Base-by-base conservation (phyloP, 1,284 basidiomycete genomes). In the Pyrrhoderma lamaoense region DNA sequence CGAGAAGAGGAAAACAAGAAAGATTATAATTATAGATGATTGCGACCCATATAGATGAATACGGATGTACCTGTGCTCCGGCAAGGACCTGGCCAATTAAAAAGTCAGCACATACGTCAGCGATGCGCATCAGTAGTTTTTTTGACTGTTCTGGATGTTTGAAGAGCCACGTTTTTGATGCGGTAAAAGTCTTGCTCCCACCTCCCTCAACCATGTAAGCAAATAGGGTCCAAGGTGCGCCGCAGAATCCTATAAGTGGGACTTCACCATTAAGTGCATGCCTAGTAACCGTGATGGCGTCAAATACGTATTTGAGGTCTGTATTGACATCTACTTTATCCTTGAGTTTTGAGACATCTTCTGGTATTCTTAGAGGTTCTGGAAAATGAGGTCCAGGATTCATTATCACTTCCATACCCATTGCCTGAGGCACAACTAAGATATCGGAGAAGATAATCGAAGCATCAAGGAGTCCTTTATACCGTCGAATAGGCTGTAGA, bases 361-460 rank as follows among this genome's bases (percentile, higher is more conserved):
- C 78, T 9, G 90, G 91, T 1, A 77, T 82, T 52, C 75, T 67
- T 56, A 97, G 80, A 1, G 94, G 93, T 40, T 82, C 73, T 2
- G 93, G 89, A 61, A 97, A 93, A 61, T 77, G 71, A 1, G 93
- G 93, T 0, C 88, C 93, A 1, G 91, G 91, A 61, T 88, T 88
- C 93, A 97, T 97, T 61, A 88, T 72, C 1, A 97, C 91, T 61
- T 87, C 85, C 82, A 97, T 86, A 23, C 93, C 93, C 79, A 97
- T 80, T 16, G 93, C 93, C 66, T 97, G 93, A 0, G 93, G 94
- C 50, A 98, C 75, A 66, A 98, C 93, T 58, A 98, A 85, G 67
- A 97, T 94, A 67, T 96, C 93, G 62, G 84, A 89, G 73, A 98
- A 98, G 68, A 97, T 96, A 70, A 97, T 97, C 46, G 90, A 79